Base-by-base conservation (phyloP, 2,329 filamentous ascomycete species). In the Scedosporium minutisporum region DNA sequence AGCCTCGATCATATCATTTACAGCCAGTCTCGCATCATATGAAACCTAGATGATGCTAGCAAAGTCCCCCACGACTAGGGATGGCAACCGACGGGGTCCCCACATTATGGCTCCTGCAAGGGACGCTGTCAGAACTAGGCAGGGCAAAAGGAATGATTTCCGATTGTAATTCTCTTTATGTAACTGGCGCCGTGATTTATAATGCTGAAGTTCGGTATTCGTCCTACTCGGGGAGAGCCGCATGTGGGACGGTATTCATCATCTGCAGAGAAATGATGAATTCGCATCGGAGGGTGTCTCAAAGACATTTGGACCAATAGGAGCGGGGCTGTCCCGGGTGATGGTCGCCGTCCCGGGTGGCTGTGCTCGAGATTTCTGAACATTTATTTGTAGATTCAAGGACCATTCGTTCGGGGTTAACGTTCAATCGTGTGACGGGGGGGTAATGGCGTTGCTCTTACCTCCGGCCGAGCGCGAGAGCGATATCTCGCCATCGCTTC, bases 191-290 rank as follows among this genome's bases (percentile, higher is more conserved):
- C 7, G 7, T 55, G 51, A 55, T 55, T 55, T 55, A 18, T 55
- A 55, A 55, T 55, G 51, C 51, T 55, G 18, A 27, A 14, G 18
- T 55, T 55, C 21, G 18, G 12, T 27, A 55, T 14, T 23, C 23
- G 51, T 9, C 21, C 44, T 12, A 12, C 21, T 18, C 51, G 21
- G 21, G 23, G 21, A 9, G 16, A 48, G 18, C 33, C 33, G 10
- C 18, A 48, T 48, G 44, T 21, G 2, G 18, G 16, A 25, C 14
- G 21, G 12, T 27, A 55, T 55, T 55, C 51, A 55, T 23, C 51
- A 55, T 55, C 18, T 55, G 51, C 51, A 23, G 51, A 55, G 51
- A 55, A 55, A 55, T 55, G 51, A 16, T 55, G 51, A 55, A 55
- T 55, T 55, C 7, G 51, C 18, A 23, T 23, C 5, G 51, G 51